Percentiles rank a stretch among this genome's conserved stretches.
Evolutionary conservation across 176 grass and related monocot species (phyloP).

Genomic region (Aegilops speltoides): DNA sequence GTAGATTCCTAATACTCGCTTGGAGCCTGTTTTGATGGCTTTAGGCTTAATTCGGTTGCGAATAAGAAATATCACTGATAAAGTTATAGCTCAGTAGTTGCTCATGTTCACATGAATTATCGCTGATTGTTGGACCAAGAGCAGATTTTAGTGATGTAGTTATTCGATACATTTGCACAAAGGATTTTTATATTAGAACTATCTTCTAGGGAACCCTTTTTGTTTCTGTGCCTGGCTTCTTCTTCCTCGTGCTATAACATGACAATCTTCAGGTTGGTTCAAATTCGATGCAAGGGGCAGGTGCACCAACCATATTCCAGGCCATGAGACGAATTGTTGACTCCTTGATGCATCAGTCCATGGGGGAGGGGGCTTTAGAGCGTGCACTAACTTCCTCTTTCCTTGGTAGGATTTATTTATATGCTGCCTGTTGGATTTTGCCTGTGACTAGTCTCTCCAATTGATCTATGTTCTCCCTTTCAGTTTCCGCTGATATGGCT

Average conservation of each 20-base stretch:
- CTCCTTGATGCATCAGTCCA: conserved; percentile 67
- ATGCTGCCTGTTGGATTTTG: background rate
- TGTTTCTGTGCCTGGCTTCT: background rate
- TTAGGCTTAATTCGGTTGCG: background rate
- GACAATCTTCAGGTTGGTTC: conserved; percentile 70
- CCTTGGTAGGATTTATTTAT: conserved; percentile 61
- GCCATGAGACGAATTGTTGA: conserved; percentile 78
- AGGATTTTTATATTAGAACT: background rate
- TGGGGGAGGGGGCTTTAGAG: conserved; percentile 81
- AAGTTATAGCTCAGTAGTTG: background rate
- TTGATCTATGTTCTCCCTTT: conserved; percentile 7
- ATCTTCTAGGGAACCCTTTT: background rate
- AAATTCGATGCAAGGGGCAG: conserved; percentile 88
- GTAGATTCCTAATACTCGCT: background rate
- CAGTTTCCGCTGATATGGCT: conserved; percentile 95
- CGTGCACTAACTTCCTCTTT: conserved; percentile 90
- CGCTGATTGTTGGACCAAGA: background rate
- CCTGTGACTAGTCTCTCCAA: background rate
- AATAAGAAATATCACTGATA: background rate
- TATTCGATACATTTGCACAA: background rate
- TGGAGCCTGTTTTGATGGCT: background rate
- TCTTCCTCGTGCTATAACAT: background rate
- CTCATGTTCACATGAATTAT: background rate
- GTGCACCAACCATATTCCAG: conserved; percentile 93
- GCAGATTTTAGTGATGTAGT: background rate